These are phyloP conservation scores for Mariannaea sp. DNA, from an alignment of 2,329 filamentous ascomycete genomes.

Conservation along the genomic window DNA sequence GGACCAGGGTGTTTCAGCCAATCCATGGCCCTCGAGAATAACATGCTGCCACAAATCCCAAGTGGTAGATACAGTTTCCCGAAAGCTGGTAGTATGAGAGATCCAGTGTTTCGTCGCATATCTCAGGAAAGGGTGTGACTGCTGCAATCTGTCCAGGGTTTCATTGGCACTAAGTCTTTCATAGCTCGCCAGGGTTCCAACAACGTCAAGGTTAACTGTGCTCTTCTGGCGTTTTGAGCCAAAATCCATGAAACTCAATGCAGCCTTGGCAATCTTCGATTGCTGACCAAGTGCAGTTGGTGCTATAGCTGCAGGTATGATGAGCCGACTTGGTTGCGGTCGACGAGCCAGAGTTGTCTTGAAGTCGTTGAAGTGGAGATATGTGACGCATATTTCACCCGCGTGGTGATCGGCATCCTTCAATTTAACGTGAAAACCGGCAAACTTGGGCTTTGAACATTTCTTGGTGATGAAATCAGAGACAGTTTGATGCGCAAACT, in stretches of 20 bases:
- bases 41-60: background rate
- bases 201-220: background rate
- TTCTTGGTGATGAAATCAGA: slow-evolving; percentile 34
- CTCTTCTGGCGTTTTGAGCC: background rate
- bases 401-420: slow-evolving; percentile 36
- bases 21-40: background rate
- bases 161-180: background rate
- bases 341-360: slow-evolving; percentile 35
- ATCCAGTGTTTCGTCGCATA: slow-evolving; percentile 20
- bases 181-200: background rate
- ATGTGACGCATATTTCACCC: slow-evolving; percentile 46
- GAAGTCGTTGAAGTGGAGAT: slow-evolving; percentile 48
- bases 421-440: slow-evolving; percentile 25
- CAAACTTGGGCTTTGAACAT: background rate
- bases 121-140: slow-evolving; percentile 11
- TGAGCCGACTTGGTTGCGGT: background rate
- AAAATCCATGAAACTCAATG: background rate
- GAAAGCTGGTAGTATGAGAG: slow-evolving; percentile 8
- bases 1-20: background rate
- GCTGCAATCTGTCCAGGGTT: background rate
- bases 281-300: background rate
- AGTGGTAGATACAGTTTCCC: background rate
- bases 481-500: slow-evolving; percentile 44
- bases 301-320: background rate
- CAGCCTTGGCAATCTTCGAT: no score